phyloP scores from a whole-genome alignment of 2,329 filamentous ascomycete genomes.

The Lanzia echinophila region DNA sequence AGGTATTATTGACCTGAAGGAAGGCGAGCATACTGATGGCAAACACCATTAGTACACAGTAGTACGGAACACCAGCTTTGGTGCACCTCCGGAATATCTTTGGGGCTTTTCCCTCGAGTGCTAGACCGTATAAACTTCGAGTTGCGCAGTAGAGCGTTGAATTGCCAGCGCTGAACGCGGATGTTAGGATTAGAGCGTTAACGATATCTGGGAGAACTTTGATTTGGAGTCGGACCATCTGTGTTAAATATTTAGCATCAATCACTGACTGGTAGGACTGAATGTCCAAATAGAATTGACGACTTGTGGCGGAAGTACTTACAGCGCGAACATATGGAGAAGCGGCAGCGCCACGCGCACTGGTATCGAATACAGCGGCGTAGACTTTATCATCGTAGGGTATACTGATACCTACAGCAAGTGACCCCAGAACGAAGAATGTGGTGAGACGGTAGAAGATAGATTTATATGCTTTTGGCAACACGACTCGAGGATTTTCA shows the following conservation, averaged over 20 bases:
- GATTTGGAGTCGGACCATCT: constrained; percentile 44
- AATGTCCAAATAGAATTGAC: too few species aligned
- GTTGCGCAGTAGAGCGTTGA: constrained; percentile 33
- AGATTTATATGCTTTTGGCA: constrained; percentile 51
- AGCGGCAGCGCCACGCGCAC: constrained; percentile 40
- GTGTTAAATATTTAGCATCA: too few species aligned
- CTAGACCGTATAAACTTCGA: constrained; percentile 46
- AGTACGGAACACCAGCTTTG: constrained; percentile 47
- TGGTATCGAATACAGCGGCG: constrained; percentile 33
- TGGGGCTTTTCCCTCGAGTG: constrained; percentile 46
- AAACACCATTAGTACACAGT: constrained; percentile 50
- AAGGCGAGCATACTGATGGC: constrained; percentile 54
- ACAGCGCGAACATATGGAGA: constrained; percentile 43
- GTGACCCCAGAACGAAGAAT: constrained; percentile 51
- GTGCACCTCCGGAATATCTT: constrained; percentile 43
- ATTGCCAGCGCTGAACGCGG: constrained; percentile 49
- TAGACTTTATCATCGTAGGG: constrained; percentile 46
- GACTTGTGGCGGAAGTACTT: too few species aligned
- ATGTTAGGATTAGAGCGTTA: constrained; percentile 49
- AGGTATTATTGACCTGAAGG: constrained; percentile 50
- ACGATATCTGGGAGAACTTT: constrained; percentile 44
- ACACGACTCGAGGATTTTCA: constrained; percentile 48
- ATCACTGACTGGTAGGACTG: too few species aligned
- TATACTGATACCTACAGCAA: constrained; percentile 55
- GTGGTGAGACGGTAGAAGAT: constrained; percentile 57